Evolutionary conservation across 331 rosid genomes (phyloP), one percentile per base, ranked within the genome.

Genomic region (Pyracantha coccinea): DNA sequence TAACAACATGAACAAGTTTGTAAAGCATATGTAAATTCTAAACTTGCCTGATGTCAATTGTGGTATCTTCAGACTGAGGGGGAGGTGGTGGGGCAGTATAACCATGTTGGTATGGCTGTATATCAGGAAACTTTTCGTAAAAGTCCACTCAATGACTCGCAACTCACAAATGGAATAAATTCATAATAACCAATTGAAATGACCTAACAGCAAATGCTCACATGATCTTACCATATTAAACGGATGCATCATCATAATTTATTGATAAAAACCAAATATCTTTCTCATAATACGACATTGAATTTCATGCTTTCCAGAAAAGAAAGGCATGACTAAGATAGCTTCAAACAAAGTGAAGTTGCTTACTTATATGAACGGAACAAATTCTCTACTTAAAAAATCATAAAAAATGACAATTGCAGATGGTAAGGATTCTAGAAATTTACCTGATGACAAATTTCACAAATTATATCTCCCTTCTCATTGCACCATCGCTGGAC

Each of bases 401-500:
- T 70, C 50, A 50, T 38, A 61, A 60, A 14, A 61, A 66, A 5
- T 6, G 59, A 68, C 20, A 8, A 20, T 7, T 33, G 57, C n/a
- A 79, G 63, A 44, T 47, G 47, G 59, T 20, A 21, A 44, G 35
- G 55, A 76, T 54, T 76, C 50, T 6, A 57, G 41, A 4, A 44
- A 74, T 31, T 79, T 83, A 87, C 92, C 88, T 85, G 85, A 77
- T 69, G 80, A 72, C 95, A 89, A 29, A 89, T 87, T 77, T 89
- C 92, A 80, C 89, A 89, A 32, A 73, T 82, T 20, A 76, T 81
- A 77, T 87, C 89, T 65, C 90, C 86, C 79, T 89, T 87, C 86
- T 89, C 92, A 74, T 84, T 80, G 86, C 92, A 85, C 92, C 92
- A 87, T 70, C 81, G 83, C 68, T 89, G 92, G 62, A 89, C 88